These are phyloP conservation scores for Raphanus raphanistrum DNA, from an alignment of 345 rosid species.

Conservation along the genomic window DNA sequence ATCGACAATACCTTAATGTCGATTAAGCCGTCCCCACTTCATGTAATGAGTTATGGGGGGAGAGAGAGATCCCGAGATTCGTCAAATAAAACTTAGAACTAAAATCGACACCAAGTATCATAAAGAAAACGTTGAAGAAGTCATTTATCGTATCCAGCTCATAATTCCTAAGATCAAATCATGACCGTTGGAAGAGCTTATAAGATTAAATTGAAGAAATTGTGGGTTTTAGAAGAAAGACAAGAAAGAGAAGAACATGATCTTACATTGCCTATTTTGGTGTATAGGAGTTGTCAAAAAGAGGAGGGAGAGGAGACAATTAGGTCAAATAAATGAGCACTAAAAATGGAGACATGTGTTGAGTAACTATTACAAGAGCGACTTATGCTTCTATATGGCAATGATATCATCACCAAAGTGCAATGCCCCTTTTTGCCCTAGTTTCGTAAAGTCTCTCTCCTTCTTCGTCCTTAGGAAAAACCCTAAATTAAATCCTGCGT, in stretches of 20 bases:
- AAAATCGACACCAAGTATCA: constrained; percentile 10
- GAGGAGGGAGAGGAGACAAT: constrained; percentile 12
- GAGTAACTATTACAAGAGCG: constrained; percentile 45
- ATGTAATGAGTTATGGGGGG: constrained; percentile 40
- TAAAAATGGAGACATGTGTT: constrained; percentile 41
- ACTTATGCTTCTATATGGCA: constrained; percentile 40
- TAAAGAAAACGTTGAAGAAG: constrained; percentile 22
- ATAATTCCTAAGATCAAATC: constrained; percentile 28
- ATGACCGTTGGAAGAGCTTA: constrained; percentile 28
- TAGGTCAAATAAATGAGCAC: constrained; percentile 33
- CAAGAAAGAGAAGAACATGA: constrained; percentile 36
- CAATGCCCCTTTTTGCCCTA: constrained; percentile 32
- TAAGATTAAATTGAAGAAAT: constrained; percentile 14
- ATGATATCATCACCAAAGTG: constrained; percentile 30
- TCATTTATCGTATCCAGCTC: constrained; percentile 35
- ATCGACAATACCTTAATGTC: constrained; percentile 39
- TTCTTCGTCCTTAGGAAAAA: constrained; percentile 38
- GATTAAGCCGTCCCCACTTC: constrained; percentile 35
- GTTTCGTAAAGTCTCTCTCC: constrained; percentile 41
- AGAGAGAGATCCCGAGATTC: constrained; percentile 18
- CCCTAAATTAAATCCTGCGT: constrained; percentile 26
- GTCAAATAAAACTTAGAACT: constrained; percentile 28
- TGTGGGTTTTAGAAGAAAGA: constrained; percentile 32
- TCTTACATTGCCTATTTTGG: constrained; percentile 34
- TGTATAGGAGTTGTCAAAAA: constrained; percentile 31